Base-by-base conservation (phyloP, 179 eudicot genomes). In the Silene noctiflora region DNA sequence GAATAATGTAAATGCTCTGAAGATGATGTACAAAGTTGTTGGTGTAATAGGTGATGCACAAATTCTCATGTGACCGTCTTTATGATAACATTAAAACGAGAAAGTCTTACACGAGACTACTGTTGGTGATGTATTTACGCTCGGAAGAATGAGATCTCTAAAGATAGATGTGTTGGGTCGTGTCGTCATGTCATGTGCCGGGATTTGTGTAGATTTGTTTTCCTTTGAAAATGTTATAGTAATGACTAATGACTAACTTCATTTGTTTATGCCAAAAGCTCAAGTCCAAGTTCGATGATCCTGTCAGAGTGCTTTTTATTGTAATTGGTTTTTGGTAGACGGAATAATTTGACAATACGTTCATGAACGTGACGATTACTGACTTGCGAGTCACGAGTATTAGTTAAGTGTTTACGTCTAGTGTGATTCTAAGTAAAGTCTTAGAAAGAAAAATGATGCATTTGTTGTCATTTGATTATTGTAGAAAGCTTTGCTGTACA, bases 1-100 rank as follows among this genome's bases (percentile, higher is more conserved):
- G 58, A 51, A 51, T 51, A 56, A 60, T 81, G 83, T 81, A 81
- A 77, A 81, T 81, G 84, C 71, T 33, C 53, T 70, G n/a, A 33
- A 46, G 27, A 44, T 46, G 44, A 75, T 75, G 62, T 80, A 75
- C 62, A 61, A 42, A 8, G 63, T 74, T 71, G 33, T 61, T 24
- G 4, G 42, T 75, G 71, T 75, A 64, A 51, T 51, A 51, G 58
- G 58, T 51, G n/a, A 51, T 12, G 58, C 58, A 12, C 58, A 51
- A 51, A 51, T 51, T 51, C 17, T 51, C 58, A 4, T 11, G 11
- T 51, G 58, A 51, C n/a, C 3, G 58, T 51, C 58, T 2, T 2
- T 6, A 48, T 11, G 58, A 16, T 51, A 12, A 13, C 58, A 51
- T 51, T 16, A 51, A 0, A 51, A 51, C n/a, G n/a, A 51, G 17